phyloP scores from a whole-genome alignment of 371 early-diverging fungal genomes.

The Mortierella sp. region DNA sequence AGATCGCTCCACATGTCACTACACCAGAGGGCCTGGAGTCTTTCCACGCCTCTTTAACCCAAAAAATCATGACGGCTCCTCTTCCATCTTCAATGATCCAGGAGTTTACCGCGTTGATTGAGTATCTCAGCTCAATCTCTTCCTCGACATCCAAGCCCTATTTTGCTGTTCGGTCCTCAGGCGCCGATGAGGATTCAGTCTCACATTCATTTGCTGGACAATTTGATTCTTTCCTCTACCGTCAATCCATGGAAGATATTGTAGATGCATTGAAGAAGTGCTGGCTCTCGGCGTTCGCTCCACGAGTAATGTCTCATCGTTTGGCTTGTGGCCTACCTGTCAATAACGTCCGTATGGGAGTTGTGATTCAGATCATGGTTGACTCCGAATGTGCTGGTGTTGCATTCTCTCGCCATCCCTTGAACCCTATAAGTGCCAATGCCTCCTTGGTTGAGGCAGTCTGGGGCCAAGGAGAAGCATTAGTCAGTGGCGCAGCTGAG shows the following conservation, averaged over 20 bases:
- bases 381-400: slow-evolving; percentile 56
- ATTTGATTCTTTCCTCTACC: slow-evolving; percentile 57
- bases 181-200: slow-evolving; percentile 58
- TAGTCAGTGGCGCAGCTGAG: slow-evolving; percentile 57
- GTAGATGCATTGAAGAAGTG: slow-evolving; percentile 51
- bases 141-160: slow-evolving; percentile 25
- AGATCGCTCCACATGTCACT: slow-evolving; percentile 37
- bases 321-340: slow-evolving; percentile 42
- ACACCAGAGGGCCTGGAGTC: slow-evolving; percentile 45
- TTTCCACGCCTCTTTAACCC: slow-evolving; percentile 40
- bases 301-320: slow-evolving; percentile 57
- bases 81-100: slow-evolving; percentile 31
- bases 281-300: slow-evolving; percentile 58
- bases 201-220: slow-evolving; percentile 58
- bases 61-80: slow-evolving; percentile 48
- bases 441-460: slow-evolving; percentile 53
- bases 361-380: slow-evolving; percentile 58
- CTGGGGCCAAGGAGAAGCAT: slow-evolving; percentile 56
- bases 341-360: slow-evolving; percentile 55
- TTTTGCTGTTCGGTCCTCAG: slow-evolving; percentile 59
- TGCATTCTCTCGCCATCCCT: slow-evolving; percentile 54
- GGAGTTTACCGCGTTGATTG: slow-evolving; percentile 38
- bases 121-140: slow-evolving; percentile 25
- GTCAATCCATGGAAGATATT: slow-evolving; percentile 53
- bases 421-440: slow-evolving; percentile 52